phyloP scores from a whole-genome alignment of 441 rosid genomes.

The Bocquillonia castaneifolia region DNA sequence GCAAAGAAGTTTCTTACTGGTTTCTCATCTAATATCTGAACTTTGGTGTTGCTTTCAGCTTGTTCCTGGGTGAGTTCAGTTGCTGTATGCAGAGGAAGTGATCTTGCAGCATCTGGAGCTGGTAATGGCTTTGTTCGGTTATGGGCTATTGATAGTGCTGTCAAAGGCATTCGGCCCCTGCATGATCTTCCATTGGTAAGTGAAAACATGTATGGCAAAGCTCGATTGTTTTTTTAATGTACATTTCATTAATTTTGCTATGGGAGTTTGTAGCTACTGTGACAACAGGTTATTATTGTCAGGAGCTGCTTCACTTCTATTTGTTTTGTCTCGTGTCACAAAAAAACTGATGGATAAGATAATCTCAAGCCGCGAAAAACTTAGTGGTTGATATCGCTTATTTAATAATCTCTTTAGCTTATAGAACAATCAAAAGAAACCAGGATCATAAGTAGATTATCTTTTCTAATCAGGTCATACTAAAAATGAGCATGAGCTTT shows the following conservation, averaged over 20 bases:
- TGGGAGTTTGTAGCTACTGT: not conserved
- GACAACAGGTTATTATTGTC: not conserved
- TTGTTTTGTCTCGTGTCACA: not conserved
- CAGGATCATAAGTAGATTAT: too few species aligned
- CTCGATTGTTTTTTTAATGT: not conserved
- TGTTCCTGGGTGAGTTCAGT: constrained; percentile 87
- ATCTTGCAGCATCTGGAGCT: constrained; percentile 96
- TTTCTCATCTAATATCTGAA: constrained; percentile 16
- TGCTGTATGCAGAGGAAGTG: constrained; percentile 71
- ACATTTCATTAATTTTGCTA: not conserved
- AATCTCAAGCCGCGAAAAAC: too few species aligned
- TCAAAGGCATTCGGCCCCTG: constrained; percentile 52
- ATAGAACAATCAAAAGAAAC: too few species aligned
- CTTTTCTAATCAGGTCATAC: too few species aligned
- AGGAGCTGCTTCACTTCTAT: not conserved
- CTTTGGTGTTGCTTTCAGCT: constrained; percentile 36
- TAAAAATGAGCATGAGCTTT: too few species aligned
- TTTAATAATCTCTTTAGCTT: too few species aligned
- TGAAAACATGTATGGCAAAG: not conserved
- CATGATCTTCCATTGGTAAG: constrained; percentile 72
- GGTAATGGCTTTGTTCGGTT: constrained; percentile 74
- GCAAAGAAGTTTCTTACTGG: constrained; percentile 6
- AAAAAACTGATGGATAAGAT: too few species aligned
- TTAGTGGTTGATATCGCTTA: too few species aligned
- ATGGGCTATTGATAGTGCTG: constrained; percentile 59